Base-by-base conservation (phyloP, 345 rosid genomes). In the Aquilaria yunnanensis region DNA sequence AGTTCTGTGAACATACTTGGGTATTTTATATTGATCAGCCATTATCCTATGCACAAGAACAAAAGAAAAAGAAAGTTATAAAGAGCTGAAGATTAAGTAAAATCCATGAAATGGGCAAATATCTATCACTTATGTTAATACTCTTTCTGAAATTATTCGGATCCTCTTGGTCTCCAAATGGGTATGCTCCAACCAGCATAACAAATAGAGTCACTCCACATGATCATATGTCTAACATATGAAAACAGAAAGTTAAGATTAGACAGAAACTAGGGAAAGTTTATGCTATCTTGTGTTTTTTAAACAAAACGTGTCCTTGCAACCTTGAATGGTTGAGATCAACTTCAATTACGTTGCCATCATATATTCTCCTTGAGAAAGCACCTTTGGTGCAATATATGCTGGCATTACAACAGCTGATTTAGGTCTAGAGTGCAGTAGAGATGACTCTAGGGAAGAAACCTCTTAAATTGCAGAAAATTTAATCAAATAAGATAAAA, bases 131-230 rank as follows among this genome's bases (percentile, higher is more conserved):
- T 71, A 92, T 96, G 50, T 66, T 75, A 68, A 92, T 92, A 32
- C 96, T 89, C 80, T 89, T 89, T 82, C 89, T 83, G 75, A 89
- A 85, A 74, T 92, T 92, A 77, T 72, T 89, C 14, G 92, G 92
- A 69, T 92, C 96, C 51, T 74, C 84, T 58, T 78, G 92, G 71
- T 92, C 98, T 75, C 88, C 98, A 31, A 92, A 92, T 33, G 98
- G 98, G 73, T 92, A 92, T 68, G 92, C 96, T 71, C 98, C 98
- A 61, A 92, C 98, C 75, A 92, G 72, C 98, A 92, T 89, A 57
- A 89, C 98, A 71, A 83, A 92, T 41, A 92, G 83, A 64, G 96
- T 92, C 60, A 89, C 98, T 56, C 98, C 98, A 73, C 98, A 89
- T 29, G 98, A 92, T 96, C 98, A 92, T 10, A 92, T 95, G 73